Evolutionary conservation across 441 rosid species (phyloP).

Genomic region (Populus hybrid): DNA sequence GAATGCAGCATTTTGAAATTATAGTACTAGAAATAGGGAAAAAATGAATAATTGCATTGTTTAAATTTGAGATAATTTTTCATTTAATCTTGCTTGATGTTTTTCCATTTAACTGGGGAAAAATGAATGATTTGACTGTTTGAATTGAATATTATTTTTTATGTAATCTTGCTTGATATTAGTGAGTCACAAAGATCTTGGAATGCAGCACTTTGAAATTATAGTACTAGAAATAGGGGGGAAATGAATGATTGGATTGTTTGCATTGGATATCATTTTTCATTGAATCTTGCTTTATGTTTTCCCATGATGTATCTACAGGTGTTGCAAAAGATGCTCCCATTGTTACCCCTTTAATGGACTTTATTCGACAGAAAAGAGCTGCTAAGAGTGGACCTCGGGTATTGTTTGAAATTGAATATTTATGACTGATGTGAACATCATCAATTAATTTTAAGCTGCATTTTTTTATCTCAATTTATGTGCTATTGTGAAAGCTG

Average conservation of each 20-base stretch:
- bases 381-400: constrained; percentile 64
- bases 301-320: constrained; percentile 18
- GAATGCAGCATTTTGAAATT: not conserved
- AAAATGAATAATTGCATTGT: not conserved
- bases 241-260: not conserved
- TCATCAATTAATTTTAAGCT: not conserved
- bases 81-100: not conserved
- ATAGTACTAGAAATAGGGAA: not conserved
- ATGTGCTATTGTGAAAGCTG: not conserved
- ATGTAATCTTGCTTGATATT: not conserved
- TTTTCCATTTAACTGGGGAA: not conserved
- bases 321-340: constrained; percentile 53
- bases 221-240: not conserved
- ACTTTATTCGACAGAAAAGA: constrained; percentile 74
- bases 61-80: not conserved
- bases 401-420: constrained; percentile 33
- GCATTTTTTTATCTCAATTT: not conserved
- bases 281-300: constrained; percentile 7
- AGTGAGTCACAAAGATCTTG: constrained; percentile 30
- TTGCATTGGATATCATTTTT: not conserved
- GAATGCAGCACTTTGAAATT: not conserved
- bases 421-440: not conserved
- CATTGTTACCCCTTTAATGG: constrained; percentile 70
- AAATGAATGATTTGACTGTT: not conserved
- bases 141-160: not conserved